Evolutionary conservation across 2,329 filamentous ascomycete genomes (phyloP).

Genomic region (Colletotrichum eremochloae): DNA sequence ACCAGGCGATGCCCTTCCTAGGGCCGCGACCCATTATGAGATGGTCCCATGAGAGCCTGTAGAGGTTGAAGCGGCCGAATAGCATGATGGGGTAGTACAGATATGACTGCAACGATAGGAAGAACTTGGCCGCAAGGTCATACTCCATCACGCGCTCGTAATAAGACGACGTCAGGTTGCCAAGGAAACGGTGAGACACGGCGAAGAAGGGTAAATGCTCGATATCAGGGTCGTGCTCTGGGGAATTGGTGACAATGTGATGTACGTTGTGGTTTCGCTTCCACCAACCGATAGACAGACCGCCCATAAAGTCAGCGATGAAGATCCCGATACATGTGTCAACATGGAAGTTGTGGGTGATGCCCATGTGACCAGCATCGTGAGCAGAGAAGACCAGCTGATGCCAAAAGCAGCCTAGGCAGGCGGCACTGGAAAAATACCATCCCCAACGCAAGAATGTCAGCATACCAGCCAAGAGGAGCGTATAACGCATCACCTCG

Average conservation of each 20-base stretch:
- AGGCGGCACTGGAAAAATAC: conserved; percentile 78
- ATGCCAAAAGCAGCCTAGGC: conserved; percentile 90
- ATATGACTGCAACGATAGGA: conserved; percentile 82
- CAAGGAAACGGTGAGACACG: conserved; percentile 84
- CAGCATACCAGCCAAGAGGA: conserved; percentile 74
- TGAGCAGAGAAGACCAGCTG: conserved; percentile 95
- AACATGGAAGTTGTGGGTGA: conserved; percentile 88
- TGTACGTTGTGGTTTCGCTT: conserved; percentile 97
- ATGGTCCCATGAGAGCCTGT: conserved; percentile 83
- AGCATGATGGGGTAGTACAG: conserved; percentile 86
- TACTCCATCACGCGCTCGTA: conserved; percentile 86
- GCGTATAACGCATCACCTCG: conserved; percentile 79
- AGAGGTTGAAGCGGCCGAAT: conserved; percentile 90
- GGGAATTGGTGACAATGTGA: conserved; percentile 94
- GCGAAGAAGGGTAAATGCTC: conserved; percentile 92
- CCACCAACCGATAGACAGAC: conserved; percentile 96
- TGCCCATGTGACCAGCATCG: conserved; percentile 97
- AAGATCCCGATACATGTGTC: conserved; percentile 91
- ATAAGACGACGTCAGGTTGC: conserved; percentile 81
- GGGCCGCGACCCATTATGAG: conserved; percentile 79
- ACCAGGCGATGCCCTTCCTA: conserved; percentile 81
- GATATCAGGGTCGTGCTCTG: conserved; percentile 96
- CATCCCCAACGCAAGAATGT: conserved; percentile 72
- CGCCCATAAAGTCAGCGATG: conserved; percentile 90
- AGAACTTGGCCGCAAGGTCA: conserved; percentile 77